Evolutionary conservation across 2,329 filamentous ascomycete genomes (phyloP), one percentile per base, ranked within the genome.

Genomic region (Fusarium pseudocircinatum): DNA sequence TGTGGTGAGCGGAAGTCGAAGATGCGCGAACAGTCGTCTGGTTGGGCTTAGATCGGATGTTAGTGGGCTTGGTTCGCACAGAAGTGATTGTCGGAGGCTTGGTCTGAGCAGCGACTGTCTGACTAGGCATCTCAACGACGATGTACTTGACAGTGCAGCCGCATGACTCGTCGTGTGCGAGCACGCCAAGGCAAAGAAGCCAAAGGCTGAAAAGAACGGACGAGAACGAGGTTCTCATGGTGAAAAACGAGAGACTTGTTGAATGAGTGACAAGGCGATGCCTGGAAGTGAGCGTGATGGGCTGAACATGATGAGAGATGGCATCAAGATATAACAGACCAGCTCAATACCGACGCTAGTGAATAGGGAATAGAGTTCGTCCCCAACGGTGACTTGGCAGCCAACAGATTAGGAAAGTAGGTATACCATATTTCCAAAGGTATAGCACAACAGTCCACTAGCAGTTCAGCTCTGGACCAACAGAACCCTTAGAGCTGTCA

Each of bases 141-240:
- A 67, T 67, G 34, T 67, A 67, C 28, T 52, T 67, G 39, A 67
- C 63, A 15, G 62, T 67, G 34, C 64, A 67, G 13, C 63, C 64
- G 18, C 64, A 67, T 46, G 64, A 67, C 15, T 67, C 63, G 6
- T 67, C 63, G 8, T 20, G 63, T 10, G 53, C 64, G 26, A 40
- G 22, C 0, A n/a, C 53, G 16, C 44, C 15, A 6, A 43, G 44
- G 22, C 34, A 61, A 22, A 67, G 39, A 6, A 67, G 53, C 62
- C 62, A 52, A 11, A 67, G 63, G 64, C 53, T 52, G 34, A 67
- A 67, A 67, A 67, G 63, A 61, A 67, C 42, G 64, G 64, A 67
- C 64, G 53, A 67, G 64, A 67, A 67, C 52, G 53, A 67, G 13
- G 63, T 46, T 43, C 64, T 67, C 64, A 67, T 67, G 34, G 7